These are phyloP conservation scores for Carex scoparia DNA, from an alignment of 176 grass and related monocot genomes.

Conservation along the genomic window DNA sequence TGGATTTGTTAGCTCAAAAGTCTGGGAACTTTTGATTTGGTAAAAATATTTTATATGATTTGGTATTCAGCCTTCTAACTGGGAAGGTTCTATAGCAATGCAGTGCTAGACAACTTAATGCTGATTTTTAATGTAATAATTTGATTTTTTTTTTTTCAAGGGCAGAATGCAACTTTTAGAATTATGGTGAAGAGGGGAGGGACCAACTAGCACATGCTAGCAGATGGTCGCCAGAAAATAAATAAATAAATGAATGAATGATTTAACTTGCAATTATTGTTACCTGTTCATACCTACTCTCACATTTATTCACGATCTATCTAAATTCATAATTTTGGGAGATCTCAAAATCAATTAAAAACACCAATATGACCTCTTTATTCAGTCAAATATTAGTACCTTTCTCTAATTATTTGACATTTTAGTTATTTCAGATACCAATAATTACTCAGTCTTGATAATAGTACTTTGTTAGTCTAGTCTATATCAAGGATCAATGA, in stretches of 20 bases:
- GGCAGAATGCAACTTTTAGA: neutral
- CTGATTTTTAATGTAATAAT: neutral
- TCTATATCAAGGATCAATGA: neutral
- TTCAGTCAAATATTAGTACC: neutral
- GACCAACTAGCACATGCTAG: conserved; percentile 18
- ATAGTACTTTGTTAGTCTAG: neutral
- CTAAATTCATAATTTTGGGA: neutral
- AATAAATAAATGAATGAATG: neutral
- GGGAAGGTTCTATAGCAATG: neutral
- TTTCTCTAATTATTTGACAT: neutral
- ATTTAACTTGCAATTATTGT: conserved; percentile 7
- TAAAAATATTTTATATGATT: neutral
- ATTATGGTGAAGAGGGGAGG: neutral
- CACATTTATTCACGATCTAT: conserved; percentile 12
- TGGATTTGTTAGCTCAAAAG: conserved; percentile 21
- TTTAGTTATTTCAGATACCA: neutral
- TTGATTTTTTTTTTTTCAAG: neutral
- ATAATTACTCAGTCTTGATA: neutral
- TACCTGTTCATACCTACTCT: neutral
- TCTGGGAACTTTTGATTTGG: neutral
- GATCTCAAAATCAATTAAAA: neutral
- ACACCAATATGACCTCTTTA: neutral
- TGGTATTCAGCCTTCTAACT: neutral
- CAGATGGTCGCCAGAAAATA: neutral
- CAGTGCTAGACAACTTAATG: neutral